A percentile compares a stretch with the other conserved stretches of the same genome.
Evolutionary conservation across 2,329 filamentous ascomycete genomes (phyloP).

Genomic region (Eurotiales sp.): DNA sequence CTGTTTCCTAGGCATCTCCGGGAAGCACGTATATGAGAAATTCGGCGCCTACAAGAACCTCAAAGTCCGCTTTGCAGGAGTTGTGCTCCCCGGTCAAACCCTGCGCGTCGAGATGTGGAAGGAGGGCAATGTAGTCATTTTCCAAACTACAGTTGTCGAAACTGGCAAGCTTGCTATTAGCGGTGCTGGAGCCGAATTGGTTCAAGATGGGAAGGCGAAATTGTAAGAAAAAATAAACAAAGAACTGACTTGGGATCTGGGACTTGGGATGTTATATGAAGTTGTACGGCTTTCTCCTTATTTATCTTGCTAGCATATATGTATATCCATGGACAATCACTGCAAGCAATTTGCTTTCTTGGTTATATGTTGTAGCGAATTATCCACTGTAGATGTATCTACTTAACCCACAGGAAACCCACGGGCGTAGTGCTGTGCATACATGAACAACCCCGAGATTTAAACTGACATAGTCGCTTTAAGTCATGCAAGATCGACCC

Average conservation of each 20-base stretch:
- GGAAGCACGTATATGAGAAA: conserved; percentile 81
- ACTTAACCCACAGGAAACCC: no score
- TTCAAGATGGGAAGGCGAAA: conserved; percentile 50
- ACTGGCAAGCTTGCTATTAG: conserved; percentile 85
- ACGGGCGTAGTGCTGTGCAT: no score
- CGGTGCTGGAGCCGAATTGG: conserved; percentile 73
- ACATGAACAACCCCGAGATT: no score
- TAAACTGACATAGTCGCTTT: no score
- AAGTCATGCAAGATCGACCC: no score
- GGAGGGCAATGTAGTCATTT: conserved; percentile 72
- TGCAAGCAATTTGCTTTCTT: not conserved
- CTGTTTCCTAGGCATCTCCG: conserved; percentile 87
- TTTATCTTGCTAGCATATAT: no score
- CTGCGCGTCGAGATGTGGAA: conserved; percentile 93
- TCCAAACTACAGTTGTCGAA: conserved; percentile 87
- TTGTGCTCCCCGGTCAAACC: conserved; percentile 83
- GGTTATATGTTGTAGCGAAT: no score
- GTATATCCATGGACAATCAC: conserved; percentile 3
- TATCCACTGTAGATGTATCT: no score
- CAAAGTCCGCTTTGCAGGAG: conserved; percentile 86
- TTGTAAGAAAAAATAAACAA: conserved; percentile 37
- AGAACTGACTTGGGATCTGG: no score
- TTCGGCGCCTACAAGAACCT: conserved; percentile 85
- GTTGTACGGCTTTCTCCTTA: no score
- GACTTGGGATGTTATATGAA: no score